A percentile compares a stretch with the other conserved stretches of the same genome.
phyloP scores from a whole-genome alignment of 257 asterid species.

The Solanum okadae region DNA sequence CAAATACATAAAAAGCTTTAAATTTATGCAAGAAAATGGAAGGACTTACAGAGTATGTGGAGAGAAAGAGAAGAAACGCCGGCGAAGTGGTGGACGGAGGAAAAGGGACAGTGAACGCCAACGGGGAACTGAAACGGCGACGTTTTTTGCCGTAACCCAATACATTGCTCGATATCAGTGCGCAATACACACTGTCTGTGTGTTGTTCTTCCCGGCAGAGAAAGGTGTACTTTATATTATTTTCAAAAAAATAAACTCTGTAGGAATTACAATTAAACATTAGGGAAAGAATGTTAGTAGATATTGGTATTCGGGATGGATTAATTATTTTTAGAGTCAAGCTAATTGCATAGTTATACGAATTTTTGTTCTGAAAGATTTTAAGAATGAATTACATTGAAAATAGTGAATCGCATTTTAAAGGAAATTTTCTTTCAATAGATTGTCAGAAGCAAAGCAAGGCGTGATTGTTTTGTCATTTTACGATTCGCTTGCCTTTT shows the following conservation, averaged over 20 bases:
- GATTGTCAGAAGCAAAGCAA: too few relatives aligned
- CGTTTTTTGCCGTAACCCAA: conserved; percentile 54
- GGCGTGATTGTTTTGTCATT: rapidly evolving
- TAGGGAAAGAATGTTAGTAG: background rate
- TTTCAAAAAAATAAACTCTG: too few relatives aligned
- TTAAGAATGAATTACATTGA: background rate
- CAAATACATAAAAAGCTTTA: background rate
- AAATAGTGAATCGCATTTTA: too few relatives aligned
- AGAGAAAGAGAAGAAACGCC: conserved; percentile 18
- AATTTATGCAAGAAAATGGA: background rate
- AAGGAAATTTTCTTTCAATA: too few relatives aligned
- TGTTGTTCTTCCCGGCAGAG: background rate
- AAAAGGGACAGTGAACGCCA: conserved; percentile 56
- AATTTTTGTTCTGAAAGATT: rapidly evolving
- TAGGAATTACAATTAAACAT: background rate
- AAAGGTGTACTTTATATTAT: background rate
- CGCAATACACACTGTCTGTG: background rate
- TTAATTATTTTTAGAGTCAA: too few relatives aligned
- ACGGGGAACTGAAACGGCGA: conserved; percentile 44
- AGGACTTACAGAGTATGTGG: background rate
- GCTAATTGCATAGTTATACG: too few relatives aligned
- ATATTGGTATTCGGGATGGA: background rate
- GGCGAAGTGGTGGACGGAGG: conserved; percentile 28
- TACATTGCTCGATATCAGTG: conserved; percentile 15
- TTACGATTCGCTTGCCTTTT: rapidly evolving